These are phyloP conservation scores for Spironucleus salmonicida DNA, from an alignment of 208 protist genomes.

Conservation along the genomic window DNA sequence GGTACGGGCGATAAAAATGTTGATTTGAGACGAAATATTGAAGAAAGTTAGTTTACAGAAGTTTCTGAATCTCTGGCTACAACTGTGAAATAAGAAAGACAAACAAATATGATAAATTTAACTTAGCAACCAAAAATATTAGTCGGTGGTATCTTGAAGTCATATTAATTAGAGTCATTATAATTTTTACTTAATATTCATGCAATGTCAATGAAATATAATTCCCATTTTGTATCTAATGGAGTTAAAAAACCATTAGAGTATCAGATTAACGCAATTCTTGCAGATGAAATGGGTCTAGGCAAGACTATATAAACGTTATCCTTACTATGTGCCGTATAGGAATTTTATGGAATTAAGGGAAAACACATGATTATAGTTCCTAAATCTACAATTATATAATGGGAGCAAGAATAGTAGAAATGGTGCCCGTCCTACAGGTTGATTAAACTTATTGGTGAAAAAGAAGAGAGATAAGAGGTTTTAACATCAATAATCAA, in stretches of 20 bases:
- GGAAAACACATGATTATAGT: conserved; percentile 49
- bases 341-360: neutral
- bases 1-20: too few species aligned
- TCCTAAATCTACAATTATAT: conserved; percentile 68
- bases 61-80: too few species aligned
- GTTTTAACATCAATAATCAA: conserved; percentile 39
- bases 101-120: too few species aligned
- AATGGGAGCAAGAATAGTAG: conserved; percentile 84
- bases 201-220: neutral
- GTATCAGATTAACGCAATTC: conserved; percentile 63
- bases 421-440: conserved; percentile 77
- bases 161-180: conserved; percentile 11
- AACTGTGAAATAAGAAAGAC: too few species aligned
- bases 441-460: conserved; percentile 73
- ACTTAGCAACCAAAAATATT: conserved; percentile 4
- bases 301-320: conserved; percentile 41
- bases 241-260: neutral
- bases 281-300: conserved; percentile 97
- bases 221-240: neutral
- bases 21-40: too few species aligned
- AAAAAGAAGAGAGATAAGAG: conserved; percentile 63
- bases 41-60: too few species aligned
- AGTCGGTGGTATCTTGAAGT: neutral
- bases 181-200: neutral
- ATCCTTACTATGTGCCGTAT: neutral